Evolutionary conservation across 176 grass and related monocot species (phyloP), one percentile per base, ranked within the genome.

Genomic region (Avena atlantica): DNA sequence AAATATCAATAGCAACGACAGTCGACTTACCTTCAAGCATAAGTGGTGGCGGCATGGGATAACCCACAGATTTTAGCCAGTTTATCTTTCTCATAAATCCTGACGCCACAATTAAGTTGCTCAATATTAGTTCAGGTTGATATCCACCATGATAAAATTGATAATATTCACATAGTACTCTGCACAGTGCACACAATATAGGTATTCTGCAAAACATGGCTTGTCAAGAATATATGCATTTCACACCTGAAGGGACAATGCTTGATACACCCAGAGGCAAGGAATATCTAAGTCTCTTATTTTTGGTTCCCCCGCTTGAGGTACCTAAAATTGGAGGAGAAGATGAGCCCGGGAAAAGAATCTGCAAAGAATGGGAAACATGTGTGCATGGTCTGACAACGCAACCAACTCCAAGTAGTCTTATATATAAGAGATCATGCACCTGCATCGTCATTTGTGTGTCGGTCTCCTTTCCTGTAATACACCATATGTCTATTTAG

Each of bases 201-300:
- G 74, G 13, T 70, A 42, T 6, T 53, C 63, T 27, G 20, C 21
- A 62, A 62, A 24, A 24, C 24, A 79, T 65, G 69, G 27, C 19
- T 87, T 74, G 65, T 45, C 52, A 64, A 64, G 61, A 64, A 12
- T 64, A 64, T 64, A 12, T 8, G 37, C 17, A 27, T 19, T 77
- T 77, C 60, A 64, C 21, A 83, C 86, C 70, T 88, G 79, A 88
- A 77, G 86, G 79, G 6, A 77, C 23, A 69, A 76, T 14, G 2
- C 60, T 65, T n/a, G 0, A 49, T 69, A 88, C 86, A 48, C 51
- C 37, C 34, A 17, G 8, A 56, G 74, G 74, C 2, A 56, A 77
- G 51, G 16, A 77, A 36, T 73, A 73, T 73, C n/a, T 13, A 24
- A 5, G 42, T 48, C 3, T 73, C 5, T 8, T 73, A 13, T 21